phyloP scores from a whole-genome alignment of 2,329 filamentous ascomycete genomes.

The Cercospora zeae-maydis region DNA sequence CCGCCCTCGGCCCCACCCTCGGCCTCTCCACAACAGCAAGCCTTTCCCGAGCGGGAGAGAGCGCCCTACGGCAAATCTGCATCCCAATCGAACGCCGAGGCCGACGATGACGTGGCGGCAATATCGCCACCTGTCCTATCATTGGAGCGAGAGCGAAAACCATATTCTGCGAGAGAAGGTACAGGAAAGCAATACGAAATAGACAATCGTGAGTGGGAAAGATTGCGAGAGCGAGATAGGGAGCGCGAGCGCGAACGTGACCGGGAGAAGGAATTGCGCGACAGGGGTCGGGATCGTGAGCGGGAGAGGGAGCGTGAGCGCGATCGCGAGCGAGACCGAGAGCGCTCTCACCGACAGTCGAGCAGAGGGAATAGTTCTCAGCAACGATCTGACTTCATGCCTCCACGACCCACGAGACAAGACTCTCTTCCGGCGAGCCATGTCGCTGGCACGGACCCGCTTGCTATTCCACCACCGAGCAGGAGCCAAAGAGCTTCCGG shows the following conservation, averaged over 20 bases:
- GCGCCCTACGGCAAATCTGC: constrained; percentile 39
- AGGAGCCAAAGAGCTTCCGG: constrained; percentile 23
- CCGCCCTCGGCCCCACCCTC: constrained; percentile 29
- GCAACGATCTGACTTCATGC: constrained; percentile 16
- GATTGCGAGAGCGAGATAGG: constrained; percentile 17
- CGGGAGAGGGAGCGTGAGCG: constrained; percentile 13
- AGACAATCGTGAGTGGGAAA: constrained; percentile 18
- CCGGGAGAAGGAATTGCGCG: constrained; percentile 19
- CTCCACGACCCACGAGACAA: constrained; percentile 10
- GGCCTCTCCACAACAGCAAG: constrained; percentile 25
- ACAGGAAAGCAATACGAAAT: constrained; percentile 53
- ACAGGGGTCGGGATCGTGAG: constrained; percentile 10
- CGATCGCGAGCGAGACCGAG: constrained; percentile 18
- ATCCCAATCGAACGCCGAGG: constrained; percentile 31
- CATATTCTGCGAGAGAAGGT: constrained; percentile 59
- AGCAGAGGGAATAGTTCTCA: constrained; percentile 16
- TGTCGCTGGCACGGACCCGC: constrained; percentile 19
- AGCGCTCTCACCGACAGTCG: constrained; percentile 18
- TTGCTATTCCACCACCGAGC: constrained; percentile 24
- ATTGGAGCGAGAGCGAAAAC: constrained; percentile 64
- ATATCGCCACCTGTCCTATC: constrained; percentile 43
- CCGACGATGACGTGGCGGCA: constrained; percentile 38
- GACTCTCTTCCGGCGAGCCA: constrained; percentile 21
- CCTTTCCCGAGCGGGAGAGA: constrained; percentile 40
- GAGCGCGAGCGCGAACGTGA: not conserved